Conservation (phyloP, 2,329 filamentous ascomycete species). For the Stachybotrys echinatus region DNA sequence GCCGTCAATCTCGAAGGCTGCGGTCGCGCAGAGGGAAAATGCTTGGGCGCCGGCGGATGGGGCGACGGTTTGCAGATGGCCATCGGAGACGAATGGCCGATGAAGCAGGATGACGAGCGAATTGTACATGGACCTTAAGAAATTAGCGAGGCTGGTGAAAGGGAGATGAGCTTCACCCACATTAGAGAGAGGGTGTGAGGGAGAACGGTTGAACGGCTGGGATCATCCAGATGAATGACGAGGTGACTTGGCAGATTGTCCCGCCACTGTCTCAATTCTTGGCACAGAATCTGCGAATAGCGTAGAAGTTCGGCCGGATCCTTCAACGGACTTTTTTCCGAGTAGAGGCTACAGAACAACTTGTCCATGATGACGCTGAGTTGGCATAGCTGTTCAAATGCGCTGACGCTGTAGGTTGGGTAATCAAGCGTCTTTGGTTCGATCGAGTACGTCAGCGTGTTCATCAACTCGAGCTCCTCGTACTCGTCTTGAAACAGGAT, state of each 20-base stretch:
- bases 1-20: constrained; percentile 35
- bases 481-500: constrained; percentile 40
- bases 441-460: constrained; percentile 31
- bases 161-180: background rate
- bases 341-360: constrained; percentile 36
- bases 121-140: constrained; percentile 33
- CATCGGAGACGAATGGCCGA: constrained; percentile 44
- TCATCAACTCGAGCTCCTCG: constrained; percentile 45
- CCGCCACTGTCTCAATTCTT: constrained; percentile 34
- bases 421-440: constrained; percentile 20
- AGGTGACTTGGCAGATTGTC: constrained; percentile 32
- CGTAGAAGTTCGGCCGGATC: constrained; percentile 20
- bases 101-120: constrained; percentile 44
- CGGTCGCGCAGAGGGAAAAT: constrained; percentile 34
- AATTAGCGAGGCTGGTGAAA: background rate
- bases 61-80: constrained; percentile 35
- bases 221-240: background rate
- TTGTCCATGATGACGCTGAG: constrained; percentile 40
- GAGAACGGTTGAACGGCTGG: constrained; percentile 19
- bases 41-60: constrained; percentile 31
- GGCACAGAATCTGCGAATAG: constrained; percentile 25
- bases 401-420: constrained; percentile 34
- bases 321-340: constrained; percentile 25
- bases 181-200: constrained; percentile 2
- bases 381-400: constrained; percentile 32